Evolutionary conservation across 768 basidiomycete species (phyloP).

Genomic region (Mycena galericulata): DNA sequence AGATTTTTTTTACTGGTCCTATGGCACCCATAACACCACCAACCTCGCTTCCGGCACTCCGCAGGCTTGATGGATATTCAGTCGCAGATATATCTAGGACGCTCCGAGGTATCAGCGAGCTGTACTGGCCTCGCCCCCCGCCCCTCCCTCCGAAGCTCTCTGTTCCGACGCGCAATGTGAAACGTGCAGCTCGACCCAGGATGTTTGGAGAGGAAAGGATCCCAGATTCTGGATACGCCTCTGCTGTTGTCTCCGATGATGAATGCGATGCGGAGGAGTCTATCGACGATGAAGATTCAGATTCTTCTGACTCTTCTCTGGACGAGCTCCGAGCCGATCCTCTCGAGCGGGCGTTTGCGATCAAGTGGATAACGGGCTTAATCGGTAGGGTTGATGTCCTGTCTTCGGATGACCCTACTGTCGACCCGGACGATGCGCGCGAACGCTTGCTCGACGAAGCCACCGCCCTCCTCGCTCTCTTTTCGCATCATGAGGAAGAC

Average conservation of each 20-base stretch:
- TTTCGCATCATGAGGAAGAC: constrained; percentile 54
- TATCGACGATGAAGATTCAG: constrained; percentile 33
- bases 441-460: constrained; percentile 65
- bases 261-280: constrained; percentile 33
- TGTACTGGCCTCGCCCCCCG: constrained; percentile 66
- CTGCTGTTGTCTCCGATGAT: constrained; percentile 72
- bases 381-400: constrained; percentile 65
- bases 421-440: constrained; percentile 55
- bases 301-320: constrained; percentile 46
- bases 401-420: constrained; percentile 34
- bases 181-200: constrained; percentile 38
- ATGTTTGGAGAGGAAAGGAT: constrained; percentile 52
- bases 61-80: constrained; percentile 49
- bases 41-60: constrained; percentile 68
- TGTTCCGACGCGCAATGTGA: constrained; percentile 38
- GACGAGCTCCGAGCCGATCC: constrained; percentile 69
- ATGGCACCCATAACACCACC: constrained; percentile 54
- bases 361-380: constrained; percentile 82
- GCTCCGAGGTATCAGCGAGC: constrained; percentile 55
- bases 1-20: constrained; percentile 29
- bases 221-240: constrained; percentile 85
- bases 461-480: constrained; percentile 68
- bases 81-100: constrained; percentile 53
- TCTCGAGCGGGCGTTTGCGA: constrained; percentile 74
- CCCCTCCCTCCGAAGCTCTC: constrained; percentile 43